Conservation (phyloP, 2,329 filamentous ascomycete species). For the Talaromyces sp. region DNA sequence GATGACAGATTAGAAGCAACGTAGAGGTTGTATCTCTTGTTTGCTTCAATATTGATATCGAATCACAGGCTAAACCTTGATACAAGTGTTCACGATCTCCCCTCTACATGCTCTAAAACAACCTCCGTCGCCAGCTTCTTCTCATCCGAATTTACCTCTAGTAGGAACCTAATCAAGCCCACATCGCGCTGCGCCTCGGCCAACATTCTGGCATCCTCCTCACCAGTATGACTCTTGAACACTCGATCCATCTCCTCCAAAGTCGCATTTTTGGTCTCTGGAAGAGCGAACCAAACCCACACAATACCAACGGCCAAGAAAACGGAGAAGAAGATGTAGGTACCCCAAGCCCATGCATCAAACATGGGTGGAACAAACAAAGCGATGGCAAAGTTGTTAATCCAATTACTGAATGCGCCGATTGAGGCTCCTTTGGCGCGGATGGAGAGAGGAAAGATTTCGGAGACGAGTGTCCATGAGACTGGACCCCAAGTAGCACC, state of each 20-base stretch:
- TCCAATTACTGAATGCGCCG: constrained; percentile 62
- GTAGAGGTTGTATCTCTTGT: background rate
- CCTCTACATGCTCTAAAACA: background rate
- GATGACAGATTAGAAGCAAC: background rate
- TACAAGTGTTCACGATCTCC: background rate
- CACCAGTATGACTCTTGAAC: constrained; percentile 21
- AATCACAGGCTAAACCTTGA: background rate
- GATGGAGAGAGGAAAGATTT: constrained; percentile 62
- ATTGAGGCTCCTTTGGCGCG: constrained; percentile 65
- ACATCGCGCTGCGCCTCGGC: constrained; percentile 6
- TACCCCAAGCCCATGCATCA: constrained; percentile 51
- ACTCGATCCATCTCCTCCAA: constrained; percentile 51
- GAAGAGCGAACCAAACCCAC: constrained; percentile 51
- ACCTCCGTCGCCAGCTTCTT: background rate
- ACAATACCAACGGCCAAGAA: constrained; percentile 46
- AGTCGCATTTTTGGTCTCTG: constrained; percentile 54
- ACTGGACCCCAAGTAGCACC: constrained; percentile 58
- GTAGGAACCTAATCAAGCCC: background rate
- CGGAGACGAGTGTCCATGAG: constrained; percentile 40
- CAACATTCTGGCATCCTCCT: constrained; percentile 6
- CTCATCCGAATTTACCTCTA: background rate
- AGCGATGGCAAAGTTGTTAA: constrained; percentile 61
- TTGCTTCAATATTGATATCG: background rate
- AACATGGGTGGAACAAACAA: constrained; percentile 65
- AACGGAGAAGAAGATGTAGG: constrained; percentile 59